Evolutionary conservation across 2,329 filamentous ascomycete species (phyloP).

Genomic region (Fusarium pseudonygamai): DNA sequence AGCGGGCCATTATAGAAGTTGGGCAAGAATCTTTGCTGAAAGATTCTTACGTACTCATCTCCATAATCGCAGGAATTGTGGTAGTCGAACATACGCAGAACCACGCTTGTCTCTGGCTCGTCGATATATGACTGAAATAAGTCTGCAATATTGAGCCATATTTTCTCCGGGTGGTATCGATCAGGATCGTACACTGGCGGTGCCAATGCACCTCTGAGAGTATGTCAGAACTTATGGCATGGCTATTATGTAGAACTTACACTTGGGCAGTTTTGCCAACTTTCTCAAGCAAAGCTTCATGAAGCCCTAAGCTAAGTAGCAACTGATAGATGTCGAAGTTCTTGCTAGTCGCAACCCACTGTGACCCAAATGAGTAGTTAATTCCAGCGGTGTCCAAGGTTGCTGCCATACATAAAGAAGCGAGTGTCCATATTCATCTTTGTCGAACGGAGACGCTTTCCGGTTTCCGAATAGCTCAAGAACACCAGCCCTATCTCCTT

Average conservation of each 20-base stretch:
- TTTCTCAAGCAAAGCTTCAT: background rate
- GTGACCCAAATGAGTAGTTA: rapidly evolving
- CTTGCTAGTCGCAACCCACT: slow-evolving; percentile 21
- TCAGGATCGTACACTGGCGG: background rate
- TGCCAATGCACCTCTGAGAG: background rate
- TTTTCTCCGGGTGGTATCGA: background rate
- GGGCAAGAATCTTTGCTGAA: slow-evolving; percentile 30
- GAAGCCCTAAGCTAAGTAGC: slow-evolving; percentile 25
- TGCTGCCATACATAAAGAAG: slow-evolving; percentile 31
- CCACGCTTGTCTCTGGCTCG: slow-evolving; percentile 19
- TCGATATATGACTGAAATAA: slow-evolving; percentile 38
- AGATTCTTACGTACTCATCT: slow-evolving; percentile 13
- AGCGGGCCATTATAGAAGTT: slow-evolving; percentile 19
- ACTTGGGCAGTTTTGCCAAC: background rate
- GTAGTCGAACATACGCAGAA: slow-evolving; percentile 32
- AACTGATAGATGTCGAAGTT: slow-evolving; percentile 30
- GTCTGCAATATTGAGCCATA: background rate
- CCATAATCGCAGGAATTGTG: background rate
- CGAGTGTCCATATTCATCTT: background rate
- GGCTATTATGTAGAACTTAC: background rate
- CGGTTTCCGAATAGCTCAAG: slow-evolving; percentile 32
- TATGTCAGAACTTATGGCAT: background rate
- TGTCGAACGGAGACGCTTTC: slow-evolving; percentile 41
- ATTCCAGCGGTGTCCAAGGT: background rate
- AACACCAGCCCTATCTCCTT: slow-evolving; percentile 31